phyloP scores from a whole-genome alignment of 202 grass and related monocot genomes.

The Digitaria exilis region DNA sequence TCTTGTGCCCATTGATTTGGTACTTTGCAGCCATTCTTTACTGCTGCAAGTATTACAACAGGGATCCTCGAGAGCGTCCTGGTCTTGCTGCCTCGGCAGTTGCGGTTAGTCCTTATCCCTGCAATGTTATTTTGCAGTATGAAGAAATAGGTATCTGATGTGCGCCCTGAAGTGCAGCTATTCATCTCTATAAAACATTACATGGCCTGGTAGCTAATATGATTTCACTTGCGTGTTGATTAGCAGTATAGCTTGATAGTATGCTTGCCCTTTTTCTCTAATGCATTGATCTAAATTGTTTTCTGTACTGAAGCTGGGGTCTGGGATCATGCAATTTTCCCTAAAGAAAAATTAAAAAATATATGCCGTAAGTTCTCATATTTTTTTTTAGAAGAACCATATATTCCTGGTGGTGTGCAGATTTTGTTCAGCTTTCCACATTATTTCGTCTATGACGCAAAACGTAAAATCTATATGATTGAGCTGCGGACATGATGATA shows the following conservation, averaged over 20 bases:
- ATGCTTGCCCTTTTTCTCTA: background rate
- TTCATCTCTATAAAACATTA: constrained; percentile 19
- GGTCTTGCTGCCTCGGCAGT: constrained; percentile 85
- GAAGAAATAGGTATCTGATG: background rate
- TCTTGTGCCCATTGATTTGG: constrained; percentile 88
- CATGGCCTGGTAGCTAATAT: background rate
- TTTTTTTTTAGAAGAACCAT: background rate
- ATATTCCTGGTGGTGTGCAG: background rate
- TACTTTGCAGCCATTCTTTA: constrained; percentile 75
- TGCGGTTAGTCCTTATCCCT: constrained; percentile 53
- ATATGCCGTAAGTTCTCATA: background rate
- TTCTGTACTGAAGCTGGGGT: background rate
- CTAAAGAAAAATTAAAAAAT: background rate
- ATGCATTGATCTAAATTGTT: background rate
- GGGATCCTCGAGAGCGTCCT: constrained; percentile 84
- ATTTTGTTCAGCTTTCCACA: constrained; percentile 7
- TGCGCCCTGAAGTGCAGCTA: background rate
- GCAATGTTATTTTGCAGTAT: constrained; percentile 1
- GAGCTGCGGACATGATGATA: background rate
- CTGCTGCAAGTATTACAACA: constrained; percentile 78
- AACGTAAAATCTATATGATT: constrained; percentile 3
- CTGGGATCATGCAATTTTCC: background rate
- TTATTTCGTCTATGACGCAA: background rate
- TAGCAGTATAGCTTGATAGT: background rate
- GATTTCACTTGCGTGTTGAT: background rate